Conservation (phyloP, 371 early-diverging fungal species). For the Blastocladiella emersonii region DNA sequence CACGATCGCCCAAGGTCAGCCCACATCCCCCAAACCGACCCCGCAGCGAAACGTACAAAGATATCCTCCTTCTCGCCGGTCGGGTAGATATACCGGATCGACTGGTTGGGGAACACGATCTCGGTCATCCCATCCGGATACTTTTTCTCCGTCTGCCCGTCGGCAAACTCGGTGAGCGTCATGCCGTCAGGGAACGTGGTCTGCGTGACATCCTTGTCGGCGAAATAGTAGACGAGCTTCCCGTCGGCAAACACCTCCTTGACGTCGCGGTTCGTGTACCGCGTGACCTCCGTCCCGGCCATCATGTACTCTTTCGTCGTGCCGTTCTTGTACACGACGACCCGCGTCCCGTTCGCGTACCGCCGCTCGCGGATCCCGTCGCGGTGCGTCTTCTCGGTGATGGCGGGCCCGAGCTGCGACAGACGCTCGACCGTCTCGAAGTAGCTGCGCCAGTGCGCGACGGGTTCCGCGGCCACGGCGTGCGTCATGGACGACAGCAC, state of each 20-base stretch:
- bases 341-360: conserved; percentile 11
- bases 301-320: conserved; percentile 14
- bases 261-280: conserved; percentile 20
- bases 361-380: conserved; percentile 18
- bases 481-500: neutral
- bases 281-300: conserved; percentile 7
- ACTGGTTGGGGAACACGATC: conserved; percentile 17
- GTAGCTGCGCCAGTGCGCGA: neutral
- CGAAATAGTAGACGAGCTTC: conserved; percentile 17
- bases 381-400: neutral
- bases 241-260: conserved; percentile 11
- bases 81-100: conserved; percentile 5
- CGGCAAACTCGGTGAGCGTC: conserved; percentile 14
- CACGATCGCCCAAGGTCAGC: too few relatives aligned
- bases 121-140: conserved; percentile 18
- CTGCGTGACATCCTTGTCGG: conserved; percentile 14
- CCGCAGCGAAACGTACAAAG: neutral
- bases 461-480: neutral
- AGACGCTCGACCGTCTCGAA: neutral
- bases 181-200: conserved; percentile 18
- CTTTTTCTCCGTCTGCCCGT: conserved; percentile 20
- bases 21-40: too few relatives aligned
- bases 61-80: conserved; percentile 9
- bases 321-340: conserved; percentile 18
- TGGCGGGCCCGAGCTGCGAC: neutral